Conservation (phyloP, 2,329 filamentous ascomycete species). For the Trichophyton schoenleinii region DNA sequence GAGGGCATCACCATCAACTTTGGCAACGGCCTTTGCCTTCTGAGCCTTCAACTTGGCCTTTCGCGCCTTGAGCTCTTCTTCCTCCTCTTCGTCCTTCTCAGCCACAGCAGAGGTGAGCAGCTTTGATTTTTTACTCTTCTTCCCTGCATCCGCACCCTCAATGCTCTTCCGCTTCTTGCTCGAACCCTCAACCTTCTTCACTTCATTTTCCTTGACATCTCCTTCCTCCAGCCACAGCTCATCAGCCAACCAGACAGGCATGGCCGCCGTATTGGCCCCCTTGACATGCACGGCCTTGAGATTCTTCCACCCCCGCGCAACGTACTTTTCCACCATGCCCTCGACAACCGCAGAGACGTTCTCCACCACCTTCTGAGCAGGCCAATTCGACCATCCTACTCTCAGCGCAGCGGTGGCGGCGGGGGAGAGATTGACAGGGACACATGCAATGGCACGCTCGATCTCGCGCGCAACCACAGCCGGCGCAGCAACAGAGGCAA, state of each 20-base stretch:
- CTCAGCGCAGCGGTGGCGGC: slow-evolving; percentile 69
- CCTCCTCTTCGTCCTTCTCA: slow-evolving; percentile 27
- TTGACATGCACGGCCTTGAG: slow-evolving; percentile 80
- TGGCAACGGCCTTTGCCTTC: slow-evolving; percentile 31
- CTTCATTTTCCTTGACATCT: slow-evolving; percentile 47
- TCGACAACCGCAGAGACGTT: slow-evolving; percentile 65
- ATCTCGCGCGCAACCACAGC: slow-evolving; percentile 67
- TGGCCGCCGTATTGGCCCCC: slow-evolving; percentile 69
- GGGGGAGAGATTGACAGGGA: slow-evolving; percentile 67
- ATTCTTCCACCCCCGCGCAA: slow-evolving; percentile 79
- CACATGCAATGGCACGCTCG: slow-evolving; percentile 60
- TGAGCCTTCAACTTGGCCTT: slow-evolving; percentile 40
- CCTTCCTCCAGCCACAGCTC: slow-evolving; percentile 78
- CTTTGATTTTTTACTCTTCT: slow-evolving; percentile 19
- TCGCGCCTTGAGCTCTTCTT: slow-evolving; percentile 22
- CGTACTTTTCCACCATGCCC: slow-evolving; percentile 61
- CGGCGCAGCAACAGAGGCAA: slow-evolving; percentile 43
- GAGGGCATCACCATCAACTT: neutral
- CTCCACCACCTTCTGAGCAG: slow-evolving; percentile 60
- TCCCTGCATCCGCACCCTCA: slow-evolving; percentile 15
- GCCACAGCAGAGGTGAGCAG: slow-evolving; percentile 18
- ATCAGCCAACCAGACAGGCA: slow-evolving; percentile 89
- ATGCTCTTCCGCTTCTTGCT: slow-evolving; percentile 46
- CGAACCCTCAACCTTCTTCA: slow-evolving; percentile 24
- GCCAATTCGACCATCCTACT: slow-evolving; percentile 64